A percentile compares a stretch with the other conserved stretches of the same genome.
Conservation (phyloP, 1,284 basidiomycete species). For the Tilletia indica region DNA sequence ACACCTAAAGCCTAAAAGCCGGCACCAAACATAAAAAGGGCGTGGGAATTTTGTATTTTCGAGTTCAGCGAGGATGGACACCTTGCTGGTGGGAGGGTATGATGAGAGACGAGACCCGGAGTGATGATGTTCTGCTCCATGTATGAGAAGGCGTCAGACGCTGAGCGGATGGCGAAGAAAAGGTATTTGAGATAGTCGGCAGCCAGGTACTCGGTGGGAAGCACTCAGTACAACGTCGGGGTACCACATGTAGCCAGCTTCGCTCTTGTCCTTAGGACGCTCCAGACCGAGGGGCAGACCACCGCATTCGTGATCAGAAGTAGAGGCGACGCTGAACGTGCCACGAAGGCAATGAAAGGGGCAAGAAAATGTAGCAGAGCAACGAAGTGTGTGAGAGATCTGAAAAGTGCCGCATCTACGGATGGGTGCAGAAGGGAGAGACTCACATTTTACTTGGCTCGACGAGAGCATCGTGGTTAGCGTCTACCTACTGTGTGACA, state of each 20-base stretch:
- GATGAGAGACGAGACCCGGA: slow-evolving; percentile 25
- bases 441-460: slow-evolving; percentile 36
- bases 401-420: too few species aligned
- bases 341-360: neutral
- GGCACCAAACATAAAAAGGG: too few species aligned
- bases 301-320: slow-evolving; percentile 53
- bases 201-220: slow-evolving; percentile 49
- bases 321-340: slow-evolving; percentile 33
- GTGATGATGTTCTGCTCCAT: slow-evolving; percentile 34
- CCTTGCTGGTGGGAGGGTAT: too few species aligned
- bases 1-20: too few species aligned
- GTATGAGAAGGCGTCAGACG: slow-evolving; percentile 38
- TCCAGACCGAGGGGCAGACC: slow-evolving; percentile 44
- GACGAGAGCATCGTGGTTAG: slow-evolving; percentile 27
- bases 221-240: slow-evolving; percentile 46
- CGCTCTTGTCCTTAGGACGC: slow-evolving; percentile 34
- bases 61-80: too few species aligned
- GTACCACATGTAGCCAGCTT: slow-evolving; percentile 36
- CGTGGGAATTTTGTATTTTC: too few species aligned
- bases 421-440: neutral
- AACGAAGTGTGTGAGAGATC: too few species aligned
- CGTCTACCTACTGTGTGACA: slow-evolving; percentile 40
- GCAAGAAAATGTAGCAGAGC: too few species aligned
- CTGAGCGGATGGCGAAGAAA: slow-evolving; percentile 37
- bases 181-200: slow-evolving; percentile 35